Percentiles rank a stretch among this genome's conserved stretches.
These are phyloP conservation scores for Saraca asoca DNA, from an alignment of 331 rosid genomes.

Conservation along the genomic window DNA sequence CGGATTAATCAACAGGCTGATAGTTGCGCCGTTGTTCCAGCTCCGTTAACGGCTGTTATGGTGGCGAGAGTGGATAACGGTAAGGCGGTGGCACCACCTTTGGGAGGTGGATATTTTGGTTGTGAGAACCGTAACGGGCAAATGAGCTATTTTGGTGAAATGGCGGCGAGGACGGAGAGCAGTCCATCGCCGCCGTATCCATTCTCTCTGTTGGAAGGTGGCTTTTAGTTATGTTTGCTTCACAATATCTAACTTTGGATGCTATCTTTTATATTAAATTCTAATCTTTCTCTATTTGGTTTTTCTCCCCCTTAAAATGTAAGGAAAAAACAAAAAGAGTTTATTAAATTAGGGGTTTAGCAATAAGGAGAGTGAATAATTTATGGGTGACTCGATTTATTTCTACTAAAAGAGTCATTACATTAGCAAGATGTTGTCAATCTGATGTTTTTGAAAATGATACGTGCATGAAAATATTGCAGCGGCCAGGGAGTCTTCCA, in stretches of 20 bases:
- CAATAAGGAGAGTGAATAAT: no score
- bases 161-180: conserved; percentile 48
- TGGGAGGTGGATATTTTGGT: conserved; percentile 28
- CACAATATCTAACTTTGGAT: conserved; percentile 38
- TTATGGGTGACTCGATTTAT: no score
- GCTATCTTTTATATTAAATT: conserved; percentile 25
- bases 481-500: no score
- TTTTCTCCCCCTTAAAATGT: no score
- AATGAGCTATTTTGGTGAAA: conserved; percentile 44
- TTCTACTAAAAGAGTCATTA: no score
- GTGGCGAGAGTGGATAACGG: conserved; percentile 14
- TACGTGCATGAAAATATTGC: no score
- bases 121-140: conserved; percentile 36
- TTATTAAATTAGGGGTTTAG: no score
- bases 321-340: not conserved
- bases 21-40: conserved; percentile 21
- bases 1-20: conserved; percentile 25
- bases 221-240: conserved; percentile 47
- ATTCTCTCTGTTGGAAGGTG: conserved; percentile 77
- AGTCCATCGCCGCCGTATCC: conserved; percentile 82
- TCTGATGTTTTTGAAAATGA: no score
- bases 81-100: conserved; percentile 32
- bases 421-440: no score
- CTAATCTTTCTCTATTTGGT: not conserved
- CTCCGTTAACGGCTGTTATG: conserved; percentile 25